Percentiles rank a stretch among this genome's conserved stretches.
These are phyloP conservation scores for Starmera dryadoides DNA, from an alignment of 805 yeast genomes.

Conservation along the genomic window DNA sequence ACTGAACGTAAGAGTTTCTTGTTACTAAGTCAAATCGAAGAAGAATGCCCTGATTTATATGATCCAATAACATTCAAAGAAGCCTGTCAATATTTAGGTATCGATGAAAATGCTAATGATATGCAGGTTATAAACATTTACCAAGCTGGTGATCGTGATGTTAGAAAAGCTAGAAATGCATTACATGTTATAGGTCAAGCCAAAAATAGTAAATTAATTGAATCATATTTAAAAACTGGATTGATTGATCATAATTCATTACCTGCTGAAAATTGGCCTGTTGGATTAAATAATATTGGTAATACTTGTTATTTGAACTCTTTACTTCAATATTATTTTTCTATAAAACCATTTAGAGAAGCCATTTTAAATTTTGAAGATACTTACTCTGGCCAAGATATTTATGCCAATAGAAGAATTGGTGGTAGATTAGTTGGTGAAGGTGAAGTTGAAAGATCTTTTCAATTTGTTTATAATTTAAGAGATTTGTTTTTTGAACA, in stretches of 20 bases:
- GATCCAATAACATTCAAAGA: constrained; percentile 24
- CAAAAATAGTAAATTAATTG: constrained; percentile 48
- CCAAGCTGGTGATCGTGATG: constrained; percentile 41
- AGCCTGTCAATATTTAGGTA: constrained; percentile 44
- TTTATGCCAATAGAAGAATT: constrained; percentile 51
- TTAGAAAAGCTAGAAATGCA: constrained; percentile 50
- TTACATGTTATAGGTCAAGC: constrained; percentile 47
- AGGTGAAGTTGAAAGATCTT: constrained; percentile 74
- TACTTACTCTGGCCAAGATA: constrained; percentile 23
- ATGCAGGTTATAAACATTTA: constrained; percentile 46
- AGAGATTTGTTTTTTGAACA: constrained; percentile 62
- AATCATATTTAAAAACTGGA: constrained; percentile 54
- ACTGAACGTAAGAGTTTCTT: constrained; percentile 45
- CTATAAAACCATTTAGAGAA: constrained; percentile 73
- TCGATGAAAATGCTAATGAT: constrained; percentile 46
- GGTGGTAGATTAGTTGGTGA: constrained; percentile 82
- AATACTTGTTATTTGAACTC: constrained; percentile 95
- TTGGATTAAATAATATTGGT: constrained; percentile 90
- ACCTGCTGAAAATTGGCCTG: constrained; percentile 72
- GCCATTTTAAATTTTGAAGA: constrained; percentile 49
- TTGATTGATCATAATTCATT: constrained; percentile 49
- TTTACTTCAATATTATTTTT: constrained; percentile 81
- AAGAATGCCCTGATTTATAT: constrained; percentile 22
- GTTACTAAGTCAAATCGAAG: constrained; percentile 47
- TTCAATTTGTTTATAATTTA: constrained; percentile 71